Conservation (phyloP, 169 alveolate genomes). For the Plasmodium fragile region DNA sequence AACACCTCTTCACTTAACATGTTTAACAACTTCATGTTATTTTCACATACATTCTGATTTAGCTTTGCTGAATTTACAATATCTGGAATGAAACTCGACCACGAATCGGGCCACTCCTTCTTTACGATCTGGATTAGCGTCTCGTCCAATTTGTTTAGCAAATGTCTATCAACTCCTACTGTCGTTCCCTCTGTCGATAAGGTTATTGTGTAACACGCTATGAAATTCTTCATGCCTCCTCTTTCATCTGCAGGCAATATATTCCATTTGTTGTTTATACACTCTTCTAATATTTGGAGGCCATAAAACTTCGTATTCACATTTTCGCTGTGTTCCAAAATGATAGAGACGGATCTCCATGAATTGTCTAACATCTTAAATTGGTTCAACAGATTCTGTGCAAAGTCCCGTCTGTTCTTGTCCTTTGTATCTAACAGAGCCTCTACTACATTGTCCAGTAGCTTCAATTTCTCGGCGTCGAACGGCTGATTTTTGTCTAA, state of each 20-base stretch:
- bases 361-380: slow-evolving; percentile 91
- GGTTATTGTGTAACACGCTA: slow-evolving; percentile 86
- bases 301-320: slow-evolving; percentile 92
- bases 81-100: slow-evolving; percentile 99
- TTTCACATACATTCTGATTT: slow-evolving; percentile 97
- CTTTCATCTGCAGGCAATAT: slow-evolving; percentile 89
- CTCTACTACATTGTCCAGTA: slow-evolving; percentile 90
- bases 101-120: slow-evolving; percentile 99
- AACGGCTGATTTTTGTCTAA: slow-evolving; percentile 90
- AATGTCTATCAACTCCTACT: slow-evolving; percentile 86
- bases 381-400: slow-evolving; percentile 90
- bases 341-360: slow-evolving; percentile 93
- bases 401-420: slow-evolving; percentile 88
- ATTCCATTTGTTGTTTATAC: slow-evolving; percentile 92
- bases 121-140: slow-evolving; percentile 92
- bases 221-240: slow-evolving; percentile 89
- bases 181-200: slow-evolving; percentile 87
- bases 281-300: slow-evolving; percentile 89
- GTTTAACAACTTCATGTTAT: slow-evolving; percentile 96
- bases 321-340: slow-evolving; percentile 88
- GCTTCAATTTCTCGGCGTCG: slow-evolving; percentile 88
- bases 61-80: slow-evolving; percentile 96
- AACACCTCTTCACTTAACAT: slow-evolving; percentile 97
- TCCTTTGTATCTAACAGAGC: slow-evolving; percentile 89
- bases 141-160: slow-evolving; percentile 90